Evolutionary conservation across 2,329 filamentous ascomycete genomes (phyloP).

Genomic region (Paecilomyces niveus): DNA sequence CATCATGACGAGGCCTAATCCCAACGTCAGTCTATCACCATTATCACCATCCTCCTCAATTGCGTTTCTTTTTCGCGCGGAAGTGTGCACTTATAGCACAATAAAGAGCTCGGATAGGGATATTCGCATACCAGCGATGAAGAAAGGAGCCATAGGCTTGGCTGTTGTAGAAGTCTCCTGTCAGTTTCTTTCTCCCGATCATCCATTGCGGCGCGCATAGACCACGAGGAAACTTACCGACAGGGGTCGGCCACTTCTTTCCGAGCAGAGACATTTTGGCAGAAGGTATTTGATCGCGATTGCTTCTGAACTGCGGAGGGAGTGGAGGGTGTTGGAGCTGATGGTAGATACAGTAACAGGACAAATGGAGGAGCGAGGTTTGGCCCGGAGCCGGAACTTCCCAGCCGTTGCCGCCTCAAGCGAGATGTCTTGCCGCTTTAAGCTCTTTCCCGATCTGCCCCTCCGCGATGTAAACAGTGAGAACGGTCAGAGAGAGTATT

Average conservation of each 20-base stretch:
- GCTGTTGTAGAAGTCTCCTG: slow-evolving; percentile 48
- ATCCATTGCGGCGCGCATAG: neutral
- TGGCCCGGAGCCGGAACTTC: slow-evolving; percentile 20
- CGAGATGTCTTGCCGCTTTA: slow-evolving; percentile 22
- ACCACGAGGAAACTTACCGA: slow-evolving; percentile 53
- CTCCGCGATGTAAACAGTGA: slow-evolving; percentile 17
- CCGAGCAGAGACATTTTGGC: slow-evolving; percentile 69
- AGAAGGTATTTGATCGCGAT: slow-evolving; percentile 24
- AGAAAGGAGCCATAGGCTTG: slow-evolving; percentile 88
- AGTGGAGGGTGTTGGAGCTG: slow-evolving; percentile 17
- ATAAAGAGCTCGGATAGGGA: slow-evolving; percentile 1
- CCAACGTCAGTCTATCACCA: slow-evolving; percentile 15
- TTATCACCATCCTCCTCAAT: slow-evolving; percentile 3
- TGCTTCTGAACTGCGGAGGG: slow-evolving; percentile 18
- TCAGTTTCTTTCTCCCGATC: slow-evolving; percentile 17
- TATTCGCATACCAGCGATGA: slow-evolving; percentile 72
- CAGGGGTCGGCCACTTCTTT: slow-evolving; percentile 75
- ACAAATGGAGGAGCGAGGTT: slow-evolving; percentile 31
- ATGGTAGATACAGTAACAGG: slow-evolving; percentile 18
- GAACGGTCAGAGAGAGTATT: slow-evolving; percentile 1
- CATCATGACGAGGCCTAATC: slow-evolving; percentile 69
- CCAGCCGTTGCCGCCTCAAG: slow-evolving; percentile 19
- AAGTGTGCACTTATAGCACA: neutral
- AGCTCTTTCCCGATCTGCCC: slow-evolving; percentile 10
- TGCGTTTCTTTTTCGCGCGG: neutral